Base-by-base conservation (phyloP, 768 basidiomycete species). In the Russula vinacea region DNA sequence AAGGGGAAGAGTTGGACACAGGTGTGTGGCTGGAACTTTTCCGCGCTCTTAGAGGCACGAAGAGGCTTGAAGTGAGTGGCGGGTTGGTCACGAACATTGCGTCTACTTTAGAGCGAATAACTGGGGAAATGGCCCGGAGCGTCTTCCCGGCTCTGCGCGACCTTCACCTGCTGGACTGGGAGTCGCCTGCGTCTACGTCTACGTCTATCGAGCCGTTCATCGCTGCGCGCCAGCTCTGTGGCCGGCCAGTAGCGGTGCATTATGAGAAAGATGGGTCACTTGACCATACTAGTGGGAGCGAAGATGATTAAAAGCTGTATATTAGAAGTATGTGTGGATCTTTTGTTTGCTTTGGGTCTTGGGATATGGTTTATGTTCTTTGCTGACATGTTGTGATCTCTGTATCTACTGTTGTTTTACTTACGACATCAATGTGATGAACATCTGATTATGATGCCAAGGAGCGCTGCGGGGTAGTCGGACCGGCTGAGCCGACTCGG, bases 91-190 rank as follows among this genome's bases (percentile, higher is more conserved):
- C 49, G 6, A 52, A 37, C 26, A 37, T 65, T 35, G 58, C 49
- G 40, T 56, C 58, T 9, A 40, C 64, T 22, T 37, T 65, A 16
- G 47, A 52, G 40, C 45, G 40, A 19, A 59, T 29, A 16, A 56
- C 63, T 1, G 58, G 53, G 8, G 53, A 64, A 39, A 53, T 60
- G 63, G 63, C 63, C 8, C 47, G 58, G 39, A 47, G 22, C 19
- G 39, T 61, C 19, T 37, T 65, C 2, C 64, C 64, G 3, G 39
- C 52, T 9, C 33, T 65, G 49, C 64, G 54, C 49, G 64, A 65
- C 37, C 47, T 65, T 29, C 26, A 65, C 33, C 6, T 65, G 52
- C 17, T 52, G 2, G 53, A 39, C 10, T 47, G 24, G 19, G 13
- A 51, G 8, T 37, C 22, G 5, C 47, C 50, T 6, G 8, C 4